Conservation (phyloP, 805 yeast genomes). For the Saccharomycopsis microspora region DNA sequence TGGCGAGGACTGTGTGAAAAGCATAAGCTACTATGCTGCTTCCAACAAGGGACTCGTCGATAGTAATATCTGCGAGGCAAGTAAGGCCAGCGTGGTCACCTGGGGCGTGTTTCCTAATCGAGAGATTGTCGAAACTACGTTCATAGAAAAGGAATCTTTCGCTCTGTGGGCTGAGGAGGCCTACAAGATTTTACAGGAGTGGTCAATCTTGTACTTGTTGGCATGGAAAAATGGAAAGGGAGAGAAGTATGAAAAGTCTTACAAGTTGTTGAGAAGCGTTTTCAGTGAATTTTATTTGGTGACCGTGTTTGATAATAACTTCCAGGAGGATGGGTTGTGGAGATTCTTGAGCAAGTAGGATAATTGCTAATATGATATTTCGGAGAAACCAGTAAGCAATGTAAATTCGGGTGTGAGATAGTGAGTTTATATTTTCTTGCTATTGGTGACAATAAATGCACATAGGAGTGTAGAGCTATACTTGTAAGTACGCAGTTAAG, state of each 20-base stretch:
- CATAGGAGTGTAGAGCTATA: too few species aligned
- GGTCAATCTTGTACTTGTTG: conserved; percentile 69
- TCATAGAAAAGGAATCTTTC: conserved; percentile 86
- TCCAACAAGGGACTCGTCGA: conserved; percentile 33
- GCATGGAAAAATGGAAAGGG: conserved; percentile 5
- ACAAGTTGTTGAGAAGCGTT: conserved; percentile 47
- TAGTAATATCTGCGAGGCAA: conserved; percentile 43
- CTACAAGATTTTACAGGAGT: conserved; percentile 79
- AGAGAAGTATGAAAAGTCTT: conserved; percentile 29
- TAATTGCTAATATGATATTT: background rate
- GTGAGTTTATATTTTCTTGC: too few species aligned
- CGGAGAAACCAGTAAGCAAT: too few species aligned
- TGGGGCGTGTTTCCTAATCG: conserved; percentile 97
- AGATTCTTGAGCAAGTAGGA: conserved; percentile 2
- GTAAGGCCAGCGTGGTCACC: conserved; percentile 72
- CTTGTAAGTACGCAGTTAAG: too few species aligned
- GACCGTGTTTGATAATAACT: conserved; percentile 84
- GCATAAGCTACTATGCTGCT: conserved; percentile 58
- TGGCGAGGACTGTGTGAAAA: conserved; percentile 13
- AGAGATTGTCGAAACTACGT: conserved; percentile 84
- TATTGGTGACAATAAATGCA: too few species aligned
- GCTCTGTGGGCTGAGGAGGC: conserved; percentile 96
- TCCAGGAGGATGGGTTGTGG: conserved; percentile 21
- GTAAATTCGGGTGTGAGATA: too few species aligned
- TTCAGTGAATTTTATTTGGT: conserved; percentile 60